Evolutionary conservation across 2,329 filamentous ascomycete genomes (phyloP), one percentile per base, ranked within the genome.

Genomic region (Pseudonectria foliicola): DNA sequence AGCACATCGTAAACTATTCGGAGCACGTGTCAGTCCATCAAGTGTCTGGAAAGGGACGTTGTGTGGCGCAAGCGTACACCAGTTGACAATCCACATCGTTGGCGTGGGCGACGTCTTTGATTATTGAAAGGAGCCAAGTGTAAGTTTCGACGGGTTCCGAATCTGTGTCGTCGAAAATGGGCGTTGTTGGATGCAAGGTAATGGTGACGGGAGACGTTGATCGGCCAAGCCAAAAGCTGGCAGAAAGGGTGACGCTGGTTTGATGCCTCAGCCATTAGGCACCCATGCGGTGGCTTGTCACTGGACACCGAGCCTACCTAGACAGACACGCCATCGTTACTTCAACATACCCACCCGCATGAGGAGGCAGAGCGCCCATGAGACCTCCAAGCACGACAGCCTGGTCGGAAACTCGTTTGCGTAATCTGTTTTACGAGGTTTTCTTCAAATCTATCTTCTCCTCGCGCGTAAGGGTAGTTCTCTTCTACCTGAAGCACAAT

Each of bases 31-130:
- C 56, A 60, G 59, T 50, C 45, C 41, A 49, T 43, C 30, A 29
- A 14, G 13, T 16, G 33, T 36, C 36, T 37, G 25, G 26, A 33
- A 31, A 36, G 31, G 28, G 27, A 25, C 31, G 37, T 33, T 34
- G 39, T 13, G 36, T 29, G 31, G 32, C 29, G 35, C 35, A 44
- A 48, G 71, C 79, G 60, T 87, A 93, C 86, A 93, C 87, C 88
- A 95, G 77, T 90, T 88, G 61, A 94, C 68, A 63, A 95, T 84
- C 86, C 86, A 94, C 88, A 95, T 94, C 46, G 57, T 72, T 66
- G 50, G 47, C 40, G 42, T 72, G 66, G 50, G 47, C 40, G 42
- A 48, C 31, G 38, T 50, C 46, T 52, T 42, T 46, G 25, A 25
- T 35, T 45, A 46, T 43, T 48, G 50, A 32, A 21, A 42, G 37